Conservation (phyloP, 768 basidiomycete genomes). For the Leccinum subtestaceum region DNA sequence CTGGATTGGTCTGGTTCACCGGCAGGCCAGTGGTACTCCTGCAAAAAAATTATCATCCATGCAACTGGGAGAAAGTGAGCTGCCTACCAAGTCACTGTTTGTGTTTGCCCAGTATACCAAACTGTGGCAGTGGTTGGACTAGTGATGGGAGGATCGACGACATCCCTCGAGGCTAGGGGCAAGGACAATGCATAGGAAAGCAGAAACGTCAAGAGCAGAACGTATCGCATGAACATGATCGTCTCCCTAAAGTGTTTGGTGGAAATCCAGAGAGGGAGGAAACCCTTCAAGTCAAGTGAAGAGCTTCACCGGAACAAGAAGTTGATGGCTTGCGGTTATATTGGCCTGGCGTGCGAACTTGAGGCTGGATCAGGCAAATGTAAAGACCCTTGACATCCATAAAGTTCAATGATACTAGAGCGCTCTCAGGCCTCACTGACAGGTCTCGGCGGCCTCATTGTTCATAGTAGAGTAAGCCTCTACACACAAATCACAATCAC, state of each 20-base stretch:
- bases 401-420: background rate
- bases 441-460: background rate
- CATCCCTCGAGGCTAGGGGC: conserved; percentile 41
- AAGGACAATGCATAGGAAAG: conserved; percentile 26
- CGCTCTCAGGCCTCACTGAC: background rate
- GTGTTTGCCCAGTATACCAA: conserved; percentile 43
- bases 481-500: conserved; percentile 4
- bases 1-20: conserved; percentile 27
- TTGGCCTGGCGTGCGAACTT: conserved; percentile 22
- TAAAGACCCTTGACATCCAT: background rate
- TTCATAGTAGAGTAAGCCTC: background rate
- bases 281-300: conserved; percentile 10
- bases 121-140: conserved; percentile 40
- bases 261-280: conserved; percentile 14
- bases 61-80: background rate
- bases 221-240: conserved; percentile 25
- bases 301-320: conserved; percentile 13
- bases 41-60: conserved; percentile 29
- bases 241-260: conserved; percentile 13
- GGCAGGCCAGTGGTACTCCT: conserved; percentile 25
- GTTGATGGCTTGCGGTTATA: conserved; percentile 14
- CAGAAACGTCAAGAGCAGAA: conserved; percentile 22
- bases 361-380: conserved; percentile 10
- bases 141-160: conserved; percentile 47
- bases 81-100: conserved; percentile 52